Base-by-base conservation (phyloP, 1,284 basidiomycete genomes). In the Austropuccinia psidii region DNA sequence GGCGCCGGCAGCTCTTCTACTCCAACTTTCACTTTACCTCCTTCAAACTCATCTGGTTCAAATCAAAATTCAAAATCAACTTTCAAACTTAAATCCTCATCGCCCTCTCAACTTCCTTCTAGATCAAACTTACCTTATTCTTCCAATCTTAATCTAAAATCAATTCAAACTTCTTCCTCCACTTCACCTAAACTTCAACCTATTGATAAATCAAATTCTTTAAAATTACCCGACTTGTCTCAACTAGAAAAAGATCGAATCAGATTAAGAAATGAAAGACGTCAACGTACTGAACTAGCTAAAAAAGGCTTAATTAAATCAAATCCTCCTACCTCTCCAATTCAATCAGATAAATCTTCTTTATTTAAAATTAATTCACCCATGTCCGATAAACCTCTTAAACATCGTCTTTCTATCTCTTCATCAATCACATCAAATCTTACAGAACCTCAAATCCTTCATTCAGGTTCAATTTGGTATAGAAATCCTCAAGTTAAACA, bases 381-480 rank as follows among this genome's bases (percentile, higher is more conserved):
- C 29, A 65, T 64, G 60, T 73, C 70, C 11, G 52, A 65, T 39
- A 60, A 57, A 24, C 37, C 27, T 13, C 39, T 73, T 54, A 62
- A 73, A 24, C 70, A 73, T 39, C 60, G 70, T 19, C 43, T 55
- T 43, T 73, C 70, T 9, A 52, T 73, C 31, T 60, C 70, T 33
- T 73, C 70, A 1, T 73, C 70, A n/a, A 55, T 73, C n/a, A 58
- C 70, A 21, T 57, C 70, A 7, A 73, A 31, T 33, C 62, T 73
- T 4, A 64, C 50, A 37, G 69, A 73, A 43, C 29, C 61, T 21
- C 70, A 65, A 21, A 62, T 73, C 39, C 39, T 73, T 43, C 61
- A 65, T 57, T 50, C 58, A 21, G 70, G 70, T 0, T 47, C 50
- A 31, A 65, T 73, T 24, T 73, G 61, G 61, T 73, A 73, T 65